A percentile compares a stretch with the other conserved stretches of the same genome.
These are phyloP conservation scores for barrel medic (Medicago truncatula) DNA, from an alignment of 306 rosid genomes.

Conservation along the genomic window DNA sequence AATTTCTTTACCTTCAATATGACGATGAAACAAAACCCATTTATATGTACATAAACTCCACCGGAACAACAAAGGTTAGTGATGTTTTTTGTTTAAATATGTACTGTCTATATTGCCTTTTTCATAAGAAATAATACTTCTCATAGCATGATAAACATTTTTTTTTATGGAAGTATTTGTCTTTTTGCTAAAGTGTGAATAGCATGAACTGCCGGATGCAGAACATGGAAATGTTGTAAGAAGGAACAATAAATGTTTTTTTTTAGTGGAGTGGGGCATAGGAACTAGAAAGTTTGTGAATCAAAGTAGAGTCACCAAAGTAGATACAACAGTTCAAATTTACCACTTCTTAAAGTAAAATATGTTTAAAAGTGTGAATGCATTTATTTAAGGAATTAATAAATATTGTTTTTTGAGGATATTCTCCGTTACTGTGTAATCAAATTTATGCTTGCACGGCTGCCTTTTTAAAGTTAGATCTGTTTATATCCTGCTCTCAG, in stretches of 20 bases:
- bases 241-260: neutral
- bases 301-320: conserved; percentile 17
- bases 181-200: neutral
- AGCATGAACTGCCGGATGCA: conserved; percentile 18
- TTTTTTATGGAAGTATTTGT: conserved; percentile 14
- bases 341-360: conserved; percentile 4
- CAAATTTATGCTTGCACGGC: neutral
- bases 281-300: conserved; percentile 1
- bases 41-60: conserved; percentile 90
- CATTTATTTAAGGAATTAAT: conserved; percentile 25
- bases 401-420: conserved; percentile 5
- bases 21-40: conserved; percentile 83
- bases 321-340: conserved; percentile 11
- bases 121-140: conserved; percentile 13
- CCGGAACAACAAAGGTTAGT: conserved; percentile 90
- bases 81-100: conserved; percentile 22
- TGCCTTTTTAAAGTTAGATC: conserved; percentile 11
- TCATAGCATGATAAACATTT: neutral
- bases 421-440: neutral
- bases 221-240: conserved; percentile 15
- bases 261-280: neutral
- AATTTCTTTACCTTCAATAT: conserved; percentile 88
- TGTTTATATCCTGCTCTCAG: neutral
- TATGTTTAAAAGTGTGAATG: conserved; percentile 1
- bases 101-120: conserved; percentile 19